Evolutionary conservation across 192 early-diverging fungal species (phyloP).

Genomic region (Cetraspora pellucida): DNA sequence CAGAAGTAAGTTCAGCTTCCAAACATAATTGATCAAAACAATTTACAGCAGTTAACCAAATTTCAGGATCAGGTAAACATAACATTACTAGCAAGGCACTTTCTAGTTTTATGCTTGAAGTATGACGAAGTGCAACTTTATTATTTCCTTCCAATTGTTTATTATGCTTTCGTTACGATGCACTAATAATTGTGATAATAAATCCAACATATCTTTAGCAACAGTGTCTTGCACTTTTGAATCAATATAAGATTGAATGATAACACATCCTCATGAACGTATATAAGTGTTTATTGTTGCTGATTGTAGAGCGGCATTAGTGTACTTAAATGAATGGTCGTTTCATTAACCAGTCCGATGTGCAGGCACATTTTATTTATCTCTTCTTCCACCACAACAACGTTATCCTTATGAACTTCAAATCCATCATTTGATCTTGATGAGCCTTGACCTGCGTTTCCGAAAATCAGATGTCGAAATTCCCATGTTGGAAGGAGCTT

Average conservation of each 20-base stretch:
- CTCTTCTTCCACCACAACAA: slow-evolving; percentile 12
- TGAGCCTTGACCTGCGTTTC: slow-evolving; percentile 12
- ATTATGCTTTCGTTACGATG: slow-evolving; percentile 54
- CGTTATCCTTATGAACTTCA: slow-evolving; percentile 17
- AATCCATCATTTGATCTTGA: slow-evolving; percentile 15
- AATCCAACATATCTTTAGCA: slow-evolving; percentile 64
- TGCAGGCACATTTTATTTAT: too few relatives aligned
- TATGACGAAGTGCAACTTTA: slow-evolving; percentile 61
- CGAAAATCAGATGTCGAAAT: slow-evolving; percentile 21
- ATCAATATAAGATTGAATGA: slow-evolving; percentile 35
- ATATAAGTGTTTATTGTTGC: too few relatives aligned
- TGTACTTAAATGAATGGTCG: too few relatives aligned
- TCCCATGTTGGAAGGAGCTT: slow-evolving; percentile 27
- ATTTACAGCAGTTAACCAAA: slow-evolving; percentile 55
- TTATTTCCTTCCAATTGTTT: not conserved
- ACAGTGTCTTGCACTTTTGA: slow-evolving; percentile 56
- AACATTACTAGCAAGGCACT: slow-evolving; percentile 71
- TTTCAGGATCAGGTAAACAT: slow-evolving; percentile 71
- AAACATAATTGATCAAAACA: slow-evolving; percentile 72
- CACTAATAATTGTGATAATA: slow-evolving; percentile 66
- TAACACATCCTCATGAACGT: too few relatives aligned
- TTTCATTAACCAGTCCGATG: too few relatives aligned
- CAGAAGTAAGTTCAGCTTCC: slow-evolving; percentile 63
- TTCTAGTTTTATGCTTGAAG: slow-evolving; percentile 74
- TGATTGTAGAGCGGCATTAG: too few relatives aligned